Evolutionary conservation across 108 stramenopile genomes (phyloP), one percentile per base, ranked within the genome.

Genomic region (Bacterosira constricta): DNA sequence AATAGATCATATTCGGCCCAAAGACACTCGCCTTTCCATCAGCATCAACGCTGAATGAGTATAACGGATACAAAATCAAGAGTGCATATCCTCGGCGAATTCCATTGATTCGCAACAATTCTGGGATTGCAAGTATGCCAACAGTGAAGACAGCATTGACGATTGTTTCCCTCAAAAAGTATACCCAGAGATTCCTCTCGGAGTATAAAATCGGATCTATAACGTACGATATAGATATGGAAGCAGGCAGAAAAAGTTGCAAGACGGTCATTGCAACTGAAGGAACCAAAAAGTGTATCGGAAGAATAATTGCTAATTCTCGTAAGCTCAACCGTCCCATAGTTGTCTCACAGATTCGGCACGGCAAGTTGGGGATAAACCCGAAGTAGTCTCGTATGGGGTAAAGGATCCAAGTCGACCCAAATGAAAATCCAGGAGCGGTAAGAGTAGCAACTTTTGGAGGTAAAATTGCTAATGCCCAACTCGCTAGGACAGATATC

Each of bases 111-210:
- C 68, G 45, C 49, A 82, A 66, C 8, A 85, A 30, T 38, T 74
- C 81, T 12, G 84, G 84, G 26, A 85, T 26, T 0, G 82, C 84
- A 12, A 81, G 57, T 25, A 85, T 13, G n/a, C 64, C 68, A 8
- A 82, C 72, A 0, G 46, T 47, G 47, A 79, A 82, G 23, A 52
- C 17, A 10, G 81, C 39, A 15, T 72, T 73, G 34, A 63, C 64
- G 3, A 82, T 15, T n/a, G 63, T 37, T 34, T 85, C 81, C 36
- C 80, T 25, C 15, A 65, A 12, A 5, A 84, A 61, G 59, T 36
- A 37, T 13, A 66, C 10, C 77, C 71, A 72, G 1, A 18, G 46
- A 54, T 65, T 72, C 2, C 12, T 23, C 25, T 72, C 71, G 7
- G 77, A 79, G 29, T 79, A 79, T 20, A 44, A 10, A 3, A 73